Evolutionary conservation across 345 rosid species (phyloP).

Genomic region (Boechera retrofracta): DNA sequence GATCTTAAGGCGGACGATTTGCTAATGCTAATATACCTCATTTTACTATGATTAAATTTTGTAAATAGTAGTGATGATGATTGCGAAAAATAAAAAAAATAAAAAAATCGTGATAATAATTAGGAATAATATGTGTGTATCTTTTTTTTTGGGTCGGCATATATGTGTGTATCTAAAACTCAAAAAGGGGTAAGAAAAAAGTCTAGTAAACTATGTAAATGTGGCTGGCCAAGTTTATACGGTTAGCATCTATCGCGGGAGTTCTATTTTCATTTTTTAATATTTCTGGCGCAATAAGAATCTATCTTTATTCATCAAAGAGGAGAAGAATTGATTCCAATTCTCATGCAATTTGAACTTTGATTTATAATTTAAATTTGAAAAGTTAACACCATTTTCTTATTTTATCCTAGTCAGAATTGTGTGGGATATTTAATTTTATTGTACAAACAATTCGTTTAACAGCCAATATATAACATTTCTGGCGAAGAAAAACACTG

Average conservation of each 20-base stretch:
- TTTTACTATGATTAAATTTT: background rate
- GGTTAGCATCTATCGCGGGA: constrained; percentile 52
- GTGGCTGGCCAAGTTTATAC: constrained; percentile 37
- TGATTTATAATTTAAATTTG: constrained; percentile 23
- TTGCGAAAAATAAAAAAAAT: background rate
- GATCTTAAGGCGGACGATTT: constrained; percentile 10
- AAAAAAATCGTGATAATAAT: background rate
- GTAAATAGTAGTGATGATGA: constrained; percentile 1
- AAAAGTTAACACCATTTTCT: constrained; percentile 26
- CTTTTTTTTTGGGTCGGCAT: too few relatives aligned
- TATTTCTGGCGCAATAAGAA: constrained; percentile 49
- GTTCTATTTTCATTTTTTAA: constrained; percentile 41
- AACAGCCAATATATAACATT: background rate
- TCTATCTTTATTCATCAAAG: constrained; percentile 67
- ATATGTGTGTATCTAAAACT: constrained; percentile 23
- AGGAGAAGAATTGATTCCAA: constrained; percentile 82
- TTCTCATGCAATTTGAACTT: constrained; percentile 48
- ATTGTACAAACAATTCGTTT: constrained; percentile 9
- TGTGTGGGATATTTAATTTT: constrained; percentile 28
- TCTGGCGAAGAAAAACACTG: background rate
- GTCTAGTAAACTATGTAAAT: constrained; percentile 32
- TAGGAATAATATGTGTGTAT: background rate
- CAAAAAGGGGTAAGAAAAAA: constrained; percentile 8
- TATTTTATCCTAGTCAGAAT: constrained; percentile 14
- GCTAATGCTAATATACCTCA: background rate